Conservation (phyloP, 2,329 filamentous ascomycete genomes). For the Neoarthrinium moseri region DNA sequence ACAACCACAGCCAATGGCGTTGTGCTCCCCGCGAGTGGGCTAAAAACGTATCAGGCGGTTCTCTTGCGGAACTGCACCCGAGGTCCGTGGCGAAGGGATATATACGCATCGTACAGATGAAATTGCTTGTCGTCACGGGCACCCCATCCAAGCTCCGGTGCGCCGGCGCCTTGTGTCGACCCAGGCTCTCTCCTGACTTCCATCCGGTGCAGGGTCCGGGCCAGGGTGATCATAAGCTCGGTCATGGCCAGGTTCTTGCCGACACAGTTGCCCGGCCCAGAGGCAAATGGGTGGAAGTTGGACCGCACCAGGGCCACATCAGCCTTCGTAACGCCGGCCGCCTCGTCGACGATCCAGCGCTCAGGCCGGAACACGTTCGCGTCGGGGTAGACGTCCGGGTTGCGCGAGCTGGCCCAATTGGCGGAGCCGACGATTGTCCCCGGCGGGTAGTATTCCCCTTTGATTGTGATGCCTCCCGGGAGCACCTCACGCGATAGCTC, state of each 20-base stretch:
- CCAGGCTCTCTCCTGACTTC: constrained; percentile 15
- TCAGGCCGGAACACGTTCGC: too few relatives aligned
- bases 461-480: too few relatives aligned
- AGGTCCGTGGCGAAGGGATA: constrained; percentile 20
- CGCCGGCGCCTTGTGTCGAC: constrained; percentile 16
- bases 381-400: too few relatives aligned
- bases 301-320: too few relatives aligned
- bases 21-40: constrained; percentile 37
- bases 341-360: too few relatives aligned
- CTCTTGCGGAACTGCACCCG: constrained; percentile 23
- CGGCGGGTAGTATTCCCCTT: too few relatives aligned
- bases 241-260: constrained; percentile 21
- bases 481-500: too few relatives aligned
- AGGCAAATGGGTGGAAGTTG: too few relatives aligned
- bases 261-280: constrained; percentile 15
- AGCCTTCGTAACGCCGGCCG: too few relatives aligned
- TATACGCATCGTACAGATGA: constrained; percentile 21
- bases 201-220: constrained; percentile 18
- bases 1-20: too few relatives aligned
- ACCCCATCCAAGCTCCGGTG: constrained; percentile 15
- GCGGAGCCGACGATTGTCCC: too few relatives aligned
- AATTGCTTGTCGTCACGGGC: constrained; percentile 15
- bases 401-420: too few relatives aligned
- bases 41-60: constrained; percentile 21
- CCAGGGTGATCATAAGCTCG: constrained; percentile 21